Conservation (phyloP, 2,329 filamentous ascomycete species). For the Fusarium globosum region DNA sequence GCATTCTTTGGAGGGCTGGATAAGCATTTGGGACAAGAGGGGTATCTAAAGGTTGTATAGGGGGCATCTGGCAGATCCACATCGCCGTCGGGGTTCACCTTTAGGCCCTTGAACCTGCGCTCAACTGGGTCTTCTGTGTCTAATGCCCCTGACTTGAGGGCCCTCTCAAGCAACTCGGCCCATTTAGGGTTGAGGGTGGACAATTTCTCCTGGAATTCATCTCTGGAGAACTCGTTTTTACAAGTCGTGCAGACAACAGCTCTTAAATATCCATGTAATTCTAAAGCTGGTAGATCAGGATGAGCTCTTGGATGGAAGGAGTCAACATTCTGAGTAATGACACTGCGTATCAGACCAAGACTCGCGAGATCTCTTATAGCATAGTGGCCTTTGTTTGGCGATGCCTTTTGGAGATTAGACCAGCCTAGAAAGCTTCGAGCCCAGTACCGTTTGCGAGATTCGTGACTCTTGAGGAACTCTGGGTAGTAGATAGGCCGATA, state of each 20-base stretch:
- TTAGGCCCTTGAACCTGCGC: conserved; percentile 74
- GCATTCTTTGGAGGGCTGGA: conserved; percentile 66
- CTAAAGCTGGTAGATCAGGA: conserved; percentile 77
- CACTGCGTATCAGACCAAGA: conserved; percentile 77
- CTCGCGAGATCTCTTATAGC: conserved; percentile 78
- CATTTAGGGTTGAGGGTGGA: conserved; percentile 86
- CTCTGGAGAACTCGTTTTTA: conserved; percentile 74
- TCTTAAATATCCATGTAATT: conserved; percentile 91
- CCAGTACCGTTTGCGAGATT: conserved; percentile 93
- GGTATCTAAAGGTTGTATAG: conserved; percentile 91
- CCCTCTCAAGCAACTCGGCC: conserved; percentile 79
- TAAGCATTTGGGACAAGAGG: conserved; percentile 85
- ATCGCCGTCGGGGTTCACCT: conserved; percentile 93
- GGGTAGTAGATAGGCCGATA: conserved; percentile 94
- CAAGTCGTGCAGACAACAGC: conserved; percentile 85
- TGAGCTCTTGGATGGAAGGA: conserved; percentile 88
- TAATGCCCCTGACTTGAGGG: conserved; percentile 79
- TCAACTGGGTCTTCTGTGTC: conserved; percentile 80
- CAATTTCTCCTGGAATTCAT: conserved; percentile 80
- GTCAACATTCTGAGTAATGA: conserved; percentile 97
- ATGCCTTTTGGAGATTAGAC: conserved; percentile 82
- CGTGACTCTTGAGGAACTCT: conserved; percentile 86
- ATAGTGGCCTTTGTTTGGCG: conserved; percentile 82
- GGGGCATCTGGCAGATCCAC: conserved; percentile 88
- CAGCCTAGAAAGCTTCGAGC: conserved; percentile 93